These are phyloP conservation scores for Pyricularia sp. DNA, from an alignment of 2,329 filamentous ascomycete species.

Conservation along the genomic window DNA sequence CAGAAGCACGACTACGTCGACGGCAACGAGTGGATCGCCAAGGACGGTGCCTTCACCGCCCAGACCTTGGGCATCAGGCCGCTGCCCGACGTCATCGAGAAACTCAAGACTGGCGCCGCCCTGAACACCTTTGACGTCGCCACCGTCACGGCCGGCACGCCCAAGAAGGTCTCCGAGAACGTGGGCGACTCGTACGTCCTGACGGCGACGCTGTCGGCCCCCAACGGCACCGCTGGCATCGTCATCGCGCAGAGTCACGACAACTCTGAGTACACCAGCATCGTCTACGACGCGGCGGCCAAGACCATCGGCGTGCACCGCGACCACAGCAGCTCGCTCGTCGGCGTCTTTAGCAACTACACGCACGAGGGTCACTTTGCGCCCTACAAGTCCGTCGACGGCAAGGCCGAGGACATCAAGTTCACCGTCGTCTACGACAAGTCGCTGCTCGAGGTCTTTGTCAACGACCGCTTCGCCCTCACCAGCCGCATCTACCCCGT, in stretches of 20 bases:
- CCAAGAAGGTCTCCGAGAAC: not conserved
- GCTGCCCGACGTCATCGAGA: too few species aligned
- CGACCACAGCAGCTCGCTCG: not conserved
- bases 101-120: not conserved
- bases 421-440: conserved; percentile 1
- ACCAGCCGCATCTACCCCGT: conserved; percentile 3
- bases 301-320: not conserved
- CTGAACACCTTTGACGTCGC: not conserved
- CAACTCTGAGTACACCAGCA: conserved; percentile 1
- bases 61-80: too few species aligned
- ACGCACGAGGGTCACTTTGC: conserved; percentile 1
- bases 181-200: conserved; percentile 1
- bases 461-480: conserved; percentile 3
- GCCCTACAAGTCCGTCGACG: not conserved
- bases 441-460: conserved; percentile 3
- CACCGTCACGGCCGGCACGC: not conserved
- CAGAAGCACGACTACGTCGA: not conserved
- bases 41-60: not conserved
- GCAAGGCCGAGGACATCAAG: not conserved
- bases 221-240: not conserved
- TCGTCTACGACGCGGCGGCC: not conserved
- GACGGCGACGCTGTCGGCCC: not conserved
- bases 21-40: not conserved
- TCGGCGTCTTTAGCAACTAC: not conserved
- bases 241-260: not conserved